phyloP scores from a whole-genome alignment of 2,329 filamentous ascomycete genomes.

The Colletotrichum lindemuthianum region DNA sequence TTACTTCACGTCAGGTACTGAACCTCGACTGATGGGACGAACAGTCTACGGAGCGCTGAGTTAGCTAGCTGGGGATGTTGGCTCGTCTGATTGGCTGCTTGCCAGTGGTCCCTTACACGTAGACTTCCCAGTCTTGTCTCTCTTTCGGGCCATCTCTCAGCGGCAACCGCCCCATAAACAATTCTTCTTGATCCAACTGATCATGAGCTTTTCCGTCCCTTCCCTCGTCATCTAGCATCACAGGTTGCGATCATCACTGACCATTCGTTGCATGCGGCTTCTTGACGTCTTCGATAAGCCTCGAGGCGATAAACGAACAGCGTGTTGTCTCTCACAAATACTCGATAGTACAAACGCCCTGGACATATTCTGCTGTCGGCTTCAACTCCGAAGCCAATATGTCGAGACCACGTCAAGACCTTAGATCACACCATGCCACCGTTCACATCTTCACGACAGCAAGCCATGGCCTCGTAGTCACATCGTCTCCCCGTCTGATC shows the following conservation, averaged over 20 bases:
- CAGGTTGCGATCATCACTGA: too few species aligned
- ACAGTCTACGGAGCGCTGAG: neutral
- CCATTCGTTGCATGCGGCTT: constrained; percentile 10
- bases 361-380: too few species aligned
- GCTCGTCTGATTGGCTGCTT: constrained; percentile 13
- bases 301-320: too few species aligned
- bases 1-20: too few species aligned
- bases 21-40: neutral
- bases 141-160: constrained; percentile 13
- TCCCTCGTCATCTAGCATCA: too few species aligned
- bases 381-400: neutral
- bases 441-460: constrained; percentile 19
- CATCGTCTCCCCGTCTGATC: too few species aligned
- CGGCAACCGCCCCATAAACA: constrained; percentile 4
- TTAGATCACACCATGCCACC: neutral
- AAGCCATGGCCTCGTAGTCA: constrained; percentile 21
- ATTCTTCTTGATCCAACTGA: constrained; percentile 9
- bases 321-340: too few species aligned
- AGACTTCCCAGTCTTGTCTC: neutral
- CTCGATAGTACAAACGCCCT: too few species aligned
- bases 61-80: too few species aligned
- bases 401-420: neutral
- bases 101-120: neutral
- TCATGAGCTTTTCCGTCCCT: constrained; percentile 2
- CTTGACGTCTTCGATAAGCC: constrained; percentile 1